A percentile compares a stretch with the other conserved stretches of the same genome.
phyloP scores from a whole-genome alignment of 345 rosid species.

The Murraya koenigii region DNA sequence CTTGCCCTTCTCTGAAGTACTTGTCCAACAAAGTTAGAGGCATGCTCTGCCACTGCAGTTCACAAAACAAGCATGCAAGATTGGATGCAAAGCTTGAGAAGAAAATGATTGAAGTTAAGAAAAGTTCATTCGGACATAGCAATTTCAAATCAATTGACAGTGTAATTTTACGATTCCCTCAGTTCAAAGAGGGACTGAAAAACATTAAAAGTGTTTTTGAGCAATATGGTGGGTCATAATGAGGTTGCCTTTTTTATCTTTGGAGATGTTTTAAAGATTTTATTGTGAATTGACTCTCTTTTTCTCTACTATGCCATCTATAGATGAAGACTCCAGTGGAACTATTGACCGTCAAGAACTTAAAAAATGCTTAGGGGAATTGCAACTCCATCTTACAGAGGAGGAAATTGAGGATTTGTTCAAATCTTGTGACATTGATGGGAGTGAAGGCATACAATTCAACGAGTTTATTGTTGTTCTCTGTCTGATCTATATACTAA shows the following conservation, averaged over 20 bases:
- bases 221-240: constrained; percentile 50
- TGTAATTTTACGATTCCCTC: constrained; percentile 72
- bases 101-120: constrained; percentile 67
- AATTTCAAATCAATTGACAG: constrained; percentile 64
- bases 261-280: neutral
- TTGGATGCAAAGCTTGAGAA: constrained; percentile 65
- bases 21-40: constrained; percentile 36
- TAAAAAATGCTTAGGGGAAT: constrained; percentile 57
- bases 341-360: constrained; percentile 68
- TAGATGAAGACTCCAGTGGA: constrained; percentile 72
- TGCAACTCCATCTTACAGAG: constrained; percentile 48
- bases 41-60: constrained; percentile 46
- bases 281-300: neutral
- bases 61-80: constrained; percentile 52
- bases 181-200: constrained; percentile 56
- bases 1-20: constrained; percentile 36
- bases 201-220: constrained; percentile 62
- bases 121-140: constrained; percentile 33
- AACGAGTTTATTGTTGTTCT: constrained; percentile 80
- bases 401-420: constrained; percentile 73
- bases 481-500: constrained; percentile 70
- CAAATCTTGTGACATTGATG: constrained; percentile 75
- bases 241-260: constrained; percentile 1
- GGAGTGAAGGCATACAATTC: constrained; percentile 75
- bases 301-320: constrained; percentile 10